phyloP scores from a whole-genome alignment of 2,329 filamentous ascomycete genomes.

The Penicillium brasilianum region DNA sequence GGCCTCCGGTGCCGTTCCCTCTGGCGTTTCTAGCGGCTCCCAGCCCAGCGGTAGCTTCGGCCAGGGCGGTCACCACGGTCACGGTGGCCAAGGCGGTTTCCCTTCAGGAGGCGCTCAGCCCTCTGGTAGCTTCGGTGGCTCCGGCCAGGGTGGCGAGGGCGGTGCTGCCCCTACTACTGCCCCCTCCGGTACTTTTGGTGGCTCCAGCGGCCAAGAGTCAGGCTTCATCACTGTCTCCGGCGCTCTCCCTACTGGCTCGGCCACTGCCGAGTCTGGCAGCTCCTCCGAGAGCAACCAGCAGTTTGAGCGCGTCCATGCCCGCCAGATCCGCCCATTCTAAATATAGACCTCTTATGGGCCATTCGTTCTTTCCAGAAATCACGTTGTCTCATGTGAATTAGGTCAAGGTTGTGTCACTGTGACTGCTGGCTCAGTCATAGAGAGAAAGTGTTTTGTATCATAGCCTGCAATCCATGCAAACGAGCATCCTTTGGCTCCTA shows the following conservation, averaged over 20 bases:
- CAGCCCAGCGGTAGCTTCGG: slow-evolving; percentile 3
- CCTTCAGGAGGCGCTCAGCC: slow-evolving; percentile 7
- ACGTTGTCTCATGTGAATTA: slow-evolving; percentile 20
- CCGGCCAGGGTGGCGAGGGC: slow-evolving; percentile 5
- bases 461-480: slow-evolving; percentile 10
- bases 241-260: slow-evolving; percentile 14
- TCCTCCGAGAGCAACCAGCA: slow-evolving; percentile 7
- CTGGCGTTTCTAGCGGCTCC: neutral
- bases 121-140: slow-evolving; percentile 13
- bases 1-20: slow-evolving; percentile 2
- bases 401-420: slow-evolving; percentile 16
- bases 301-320: slow-evolving; percentile 33
- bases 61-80: neutral
- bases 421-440: slow-evolving; percentile 30
- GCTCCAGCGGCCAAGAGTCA: slow-evolving; percentile 8
- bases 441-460: slow-evolving; percentile 8
- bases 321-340: slow-evolving; percentile 32
- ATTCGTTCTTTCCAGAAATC: slow-evolving; percentile 10
- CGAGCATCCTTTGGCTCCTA: slow-evolving; percentile 6
- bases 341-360: slow-evolving; percentile 18
- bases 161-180: slow-evolving; percentile 15
- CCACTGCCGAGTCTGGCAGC: slow-evolving; percentile 6
- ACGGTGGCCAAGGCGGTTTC: slow-evolving; percentile 2
- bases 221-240: slow-evolving; percentile 2
- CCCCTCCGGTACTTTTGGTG: slow-evolving; percentile 10